Evolutionary conservation across 2,329 filamentous ascomycete genomes (phyloP).

Genomic region (Colletotrichum magnum): DNA sequence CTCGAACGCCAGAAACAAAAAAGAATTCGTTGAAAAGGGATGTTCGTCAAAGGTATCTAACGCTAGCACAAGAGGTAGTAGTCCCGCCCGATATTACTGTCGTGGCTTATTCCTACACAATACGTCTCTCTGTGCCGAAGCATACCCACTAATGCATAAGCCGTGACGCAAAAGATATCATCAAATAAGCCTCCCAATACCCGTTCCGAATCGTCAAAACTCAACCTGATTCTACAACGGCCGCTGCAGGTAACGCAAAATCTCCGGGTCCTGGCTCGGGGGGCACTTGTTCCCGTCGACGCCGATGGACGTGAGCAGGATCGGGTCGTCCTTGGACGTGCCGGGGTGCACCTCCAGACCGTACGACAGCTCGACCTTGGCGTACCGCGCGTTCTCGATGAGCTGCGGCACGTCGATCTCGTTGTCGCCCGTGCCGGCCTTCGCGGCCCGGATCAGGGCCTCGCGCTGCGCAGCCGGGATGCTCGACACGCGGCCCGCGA

Average conservation of each 20-base stretch:
- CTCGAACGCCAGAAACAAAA: not conserved
- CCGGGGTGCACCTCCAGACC: slow-evolving; percentile 56
- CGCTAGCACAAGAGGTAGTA: not conserved
- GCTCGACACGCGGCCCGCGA: slow-evolving; percentile 40
- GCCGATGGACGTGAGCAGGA: slow-evolving; percentile 49
- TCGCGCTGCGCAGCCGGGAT: slow-evolving; percentile 44
- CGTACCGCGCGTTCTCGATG: slow-evolving; percentile 35
- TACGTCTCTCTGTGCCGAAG: not conserved
- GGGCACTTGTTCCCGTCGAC: slow-evolving; percentile 48
- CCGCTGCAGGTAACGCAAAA: slow-evolving; percentile 44
- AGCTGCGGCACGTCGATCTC: slow-evolving; percentile 40
- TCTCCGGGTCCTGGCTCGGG: slow-evolving; percentile 56
- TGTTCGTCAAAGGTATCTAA: slow-evolving; percentile 17
- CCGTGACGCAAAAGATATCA: not conserved
- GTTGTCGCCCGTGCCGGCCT: slow-evolving; percentile 24
- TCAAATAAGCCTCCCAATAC: not conserved
- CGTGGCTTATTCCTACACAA: not conserved
- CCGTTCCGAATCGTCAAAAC: no score
- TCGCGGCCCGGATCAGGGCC: slow-evolving; percentile 38
- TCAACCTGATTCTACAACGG: not conserved
- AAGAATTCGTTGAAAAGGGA: not conserved
- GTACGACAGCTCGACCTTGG: slow-evolving; percentile 28
- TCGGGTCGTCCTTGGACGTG: slow-evolving; percentile 56
- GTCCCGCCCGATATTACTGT: not conserved
- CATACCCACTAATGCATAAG: no score